Base-by-base conservation (phyloP, 2,329 filamentous ascomycete species). In the Monosporascus ibericus region DNA sequence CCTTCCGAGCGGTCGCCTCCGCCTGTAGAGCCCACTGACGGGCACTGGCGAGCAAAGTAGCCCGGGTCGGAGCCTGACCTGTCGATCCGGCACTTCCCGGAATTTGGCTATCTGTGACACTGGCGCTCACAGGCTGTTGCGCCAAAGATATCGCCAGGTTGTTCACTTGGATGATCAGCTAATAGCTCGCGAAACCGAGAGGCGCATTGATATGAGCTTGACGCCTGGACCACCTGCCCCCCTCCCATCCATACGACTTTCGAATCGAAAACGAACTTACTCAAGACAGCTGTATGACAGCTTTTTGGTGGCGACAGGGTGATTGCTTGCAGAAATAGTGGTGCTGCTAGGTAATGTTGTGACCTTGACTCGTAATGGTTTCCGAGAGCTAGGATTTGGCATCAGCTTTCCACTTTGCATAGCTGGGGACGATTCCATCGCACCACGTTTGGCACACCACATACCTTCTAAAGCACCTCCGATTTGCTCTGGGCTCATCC, bases 251-350 rank as follows among this genome's bases (percentile, higher is more conserved):
- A 34, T 5, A 34, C 30, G 30, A 34, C 30, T 59, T 58, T 17
- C 63, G 56, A 38, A 48, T 25, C 50, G 15, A 8, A 38, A 37
- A 36, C 15, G 37, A 34, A 76, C 79, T 65, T 76, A 87, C 79
- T 95, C 65, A 96, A 75, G 15, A 92, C 78, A 27, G 90, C 87
- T 48, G 87, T 84, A 67, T 95, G 91, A 67, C 92, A 96, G 30
- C 76, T 79, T 25, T 73, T 72, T 22, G 58, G 55, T 71, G 82
- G 78, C 66, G 82, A 86, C 46, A 94, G 71, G 18, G 85, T 79
- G 36, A 96, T 76, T 6, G 92, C 90, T 64, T 95, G 90, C 62
- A 96, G 82, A 67, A 92, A 95, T 30, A 96, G 77, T 3, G 92
- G 91, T 22, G 92, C 81, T 6, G 92, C 87, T 2, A 96, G 83